A percentile compares a stretch with the other conserved stretches of the same genome.
These are phyloP conservation scores for Fraxinus angustifolia DNA, from an alignment of 305 asterid genomes.

Conservation along the genomic window DNA sequence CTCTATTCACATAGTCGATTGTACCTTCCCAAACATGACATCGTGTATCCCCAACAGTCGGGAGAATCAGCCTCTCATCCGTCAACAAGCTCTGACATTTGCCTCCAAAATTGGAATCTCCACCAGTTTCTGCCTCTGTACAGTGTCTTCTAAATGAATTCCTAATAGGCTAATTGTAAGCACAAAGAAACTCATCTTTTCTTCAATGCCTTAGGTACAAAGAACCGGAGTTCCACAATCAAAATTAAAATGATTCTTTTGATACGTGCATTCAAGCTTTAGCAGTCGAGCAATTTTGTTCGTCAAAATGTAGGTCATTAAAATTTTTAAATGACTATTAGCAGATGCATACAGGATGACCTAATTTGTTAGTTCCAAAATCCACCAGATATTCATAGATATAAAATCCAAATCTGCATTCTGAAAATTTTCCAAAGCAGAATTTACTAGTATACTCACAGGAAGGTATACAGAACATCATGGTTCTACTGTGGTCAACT, in stretches of 20 bases:
- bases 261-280: not conserved
- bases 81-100: not conserved
- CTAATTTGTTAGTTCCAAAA: not conserved
- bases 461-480: not conserved
- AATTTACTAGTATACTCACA: not conserved
- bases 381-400: not conserved
- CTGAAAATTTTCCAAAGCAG: not conserved
- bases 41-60: not conserved
- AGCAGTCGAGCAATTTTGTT: not conserved
- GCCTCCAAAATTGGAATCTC: not conserved
- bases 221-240: not conserved
- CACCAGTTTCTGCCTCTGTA: not conserved
- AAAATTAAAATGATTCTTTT: not conserved
- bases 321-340: not conserved
- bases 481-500: not conserved
- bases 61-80: not conserved
- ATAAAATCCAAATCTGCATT: not conserved
- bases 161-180: not conserved
- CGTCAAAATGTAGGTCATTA: not conserved
- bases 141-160: not conserved
- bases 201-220: not conserved
- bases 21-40: not conserved
- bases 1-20: not conserved
- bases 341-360: not conserved
- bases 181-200: not conserved